Evolutionary conservation across 108 stramenopile genomes (phyloP).

Genomic region (Nannochloropsis granulata): DNA sequence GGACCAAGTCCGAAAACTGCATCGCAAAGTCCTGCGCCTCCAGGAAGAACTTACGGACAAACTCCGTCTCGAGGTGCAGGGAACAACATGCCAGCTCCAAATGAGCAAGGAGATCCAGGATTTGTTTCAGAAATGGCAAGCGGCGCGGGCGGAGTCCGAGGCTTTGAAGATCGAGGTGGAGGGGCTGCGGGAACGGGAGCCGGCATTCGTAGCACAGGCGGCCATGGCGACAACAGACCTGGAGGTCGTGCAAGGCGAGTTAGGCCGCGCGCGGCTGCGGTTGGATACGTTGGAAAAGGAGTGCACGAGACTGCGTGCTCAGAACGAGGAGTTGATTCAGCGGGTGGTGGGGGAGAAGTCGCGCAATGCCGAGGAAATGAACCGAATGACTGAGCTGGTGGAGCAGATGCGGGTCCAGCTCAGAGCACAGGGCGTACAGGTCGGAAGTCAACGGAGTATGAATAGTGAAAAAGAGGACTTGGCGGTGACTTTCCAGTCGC

Average conservation of each 20-base stretch:
- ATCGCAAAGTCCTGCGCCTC: background rate
- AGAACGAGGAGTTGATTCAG: background rate
- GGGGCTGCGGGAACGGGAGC: background rate
- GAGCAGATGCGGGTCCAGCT: background rate
- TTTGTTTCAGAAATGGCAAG: background rate
- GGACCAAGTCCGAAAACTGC: background rate
- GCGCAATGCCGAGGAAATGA: slow-evolving; percentile 29
- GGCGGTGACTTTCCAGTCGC: background rate
- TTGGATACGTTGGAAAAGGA: background rate
- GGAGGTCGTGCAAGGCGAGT: background rate
- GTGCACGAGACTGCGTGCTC: background rate
- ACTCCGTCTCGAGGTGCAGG: background rate
- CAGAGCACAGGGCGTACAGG: background rate
- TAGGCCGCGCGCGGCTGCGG: background rate
- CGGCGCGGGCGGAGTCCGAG: background rate
- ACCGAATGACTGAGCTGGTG: slow-evolving; percentile 23
- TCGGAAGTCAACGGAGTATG: background rate
- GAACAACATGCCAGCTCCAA: background rate
- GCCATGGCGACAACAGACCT: background rate
- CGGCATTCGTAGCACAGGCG: background rate
- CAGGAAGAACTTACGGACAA: background rate
- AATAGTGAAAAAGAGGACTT: background rate
- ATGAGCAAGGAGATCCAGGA: background rate
- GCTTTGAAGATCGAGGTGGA: background rate
- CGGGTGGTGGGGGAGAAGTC: background rate